Conservation (phyloP, 2,329 filamentous ascomycete species). For the Keithomyces neogunnii region DNA sequence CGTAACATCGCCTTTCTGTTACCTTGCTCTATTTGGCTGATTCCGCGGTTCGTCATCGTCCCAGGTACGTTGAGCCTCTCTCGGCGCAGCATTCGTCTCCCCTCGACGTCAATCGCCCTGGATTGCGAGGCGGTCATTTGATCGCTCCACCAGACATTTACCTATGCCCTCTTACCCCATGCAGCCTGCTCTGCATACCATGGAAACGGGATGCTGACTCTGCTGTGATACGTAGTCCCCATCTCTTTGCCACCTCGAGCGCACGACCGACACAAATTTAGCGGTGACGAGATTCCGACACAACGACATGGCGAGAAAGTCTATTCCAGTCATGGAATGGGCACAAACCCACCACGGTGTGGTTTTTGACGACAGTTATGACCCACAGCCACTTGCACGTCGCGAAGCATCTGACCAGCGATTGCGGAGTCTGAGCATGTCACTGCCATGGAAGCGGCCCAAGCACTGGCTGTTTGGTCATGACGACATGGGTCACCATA, state of each 20-base stretch:
- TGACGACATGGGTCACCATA: conserved; percentile 22
- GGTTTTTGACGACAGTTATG: conserved; percentile 4
- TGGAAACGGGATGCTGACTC: background rate
- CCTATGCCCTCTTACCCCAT: background rate
- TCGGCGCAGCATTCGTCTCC: background rate
- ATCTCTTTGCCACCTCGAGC: background rate
- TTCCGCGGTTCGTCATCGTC: background rate
- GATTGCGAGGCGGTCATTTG: background rate
- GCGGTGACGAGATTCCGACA: background rate
- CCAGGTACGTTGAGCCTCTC: background rate
- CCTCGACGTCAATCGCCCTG: background rate
- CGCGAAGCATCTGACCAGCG: conserved; percentile 23
- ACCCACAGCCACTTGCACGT: background rate
- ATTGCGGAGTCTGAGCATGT: conserved; percentile 41
- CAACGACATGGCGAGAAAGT: conserved; percentile 3
- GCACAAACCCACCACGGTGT: conserved; percentile 1
- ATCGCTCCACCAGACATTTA: background rate
- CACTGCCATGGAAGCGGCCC: conserved; percentile 39
- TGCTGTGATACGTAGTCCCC: background rate
- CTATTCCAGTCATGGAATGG: conserved; percentile 8
- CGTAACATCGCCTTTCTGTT: no score
- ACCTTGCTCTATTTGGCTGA: background rate
- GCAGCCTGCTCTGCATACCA: background rate
- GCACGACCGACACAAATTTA: background rate
- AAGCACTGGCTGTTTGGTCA: conserved; percentile 32